Evolutionary conservation across 257 asterid species (phyloP).

Genomic region (Solanum chaucha): DNA sequence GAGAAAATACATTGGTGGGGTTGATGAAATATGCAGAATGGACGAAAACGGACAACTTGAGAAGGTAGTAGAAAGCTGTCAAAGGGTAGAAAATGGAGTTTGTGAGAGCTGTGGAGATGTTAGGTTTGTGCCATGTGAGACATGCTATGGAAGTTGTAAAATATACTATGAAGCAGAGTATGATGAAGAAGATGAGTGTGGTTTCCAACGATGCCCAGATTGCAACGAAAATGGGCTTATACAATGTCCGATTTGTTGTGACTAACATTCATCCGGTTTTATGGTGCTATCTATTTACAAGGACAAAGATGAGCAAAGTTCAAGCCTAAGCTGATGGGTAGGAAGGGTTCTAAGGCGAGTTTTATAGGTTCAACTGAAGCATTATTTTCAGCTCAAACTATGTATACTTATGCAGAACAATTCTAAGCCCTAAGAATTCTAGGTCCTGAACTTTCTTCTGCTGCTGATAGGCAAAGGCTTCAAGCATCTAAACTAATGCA

Average conservation of each 20-base stretch:
- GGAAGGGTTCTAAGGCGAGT: background rate
- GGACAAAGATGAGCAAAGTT: background rate
- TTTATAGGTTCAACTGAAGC: background rate
- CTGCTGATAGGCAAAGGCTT: background rate
- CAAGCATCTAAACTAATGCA: background rate
- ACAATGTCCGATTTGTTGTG: constrained; percentile 46
- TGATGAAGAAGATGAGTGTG: constrained; percentile 20
- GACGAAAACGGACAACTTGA: constrained; percentile 72
- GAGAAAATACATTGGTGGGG: constrained; percentile 58
- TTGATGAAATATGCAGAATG: constrained; percentile 59
- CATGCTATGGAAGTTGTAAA: constrained; percentile 90
- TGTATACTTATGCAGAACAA: background rate
- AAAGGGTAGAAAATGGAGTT: constrained; percentile 22
- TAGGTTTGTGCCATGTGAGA: constrained; percentile 82
- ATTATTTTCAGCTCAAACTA: background rate
- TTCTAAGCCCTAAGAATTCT: background rate
- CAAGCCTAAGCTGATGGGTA: background rate
- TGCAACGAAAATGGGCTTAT: constrained; percentile 67
- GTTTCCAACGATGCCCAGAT: constrained; percentile 58
- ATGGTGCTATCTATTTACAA: background rate
- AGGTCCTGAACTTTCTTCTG: background rate
- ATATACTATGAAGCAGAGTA: constrained; percentile 45
- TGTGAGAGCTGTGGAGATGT: constrained; percentile 84
- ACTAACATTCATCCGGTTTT: background rate
- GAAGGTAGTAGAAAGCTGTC: constrained; percentile 53